These are phyloP conservation scores for Penicillium janthinellum DNA, from an alignment of 2,329 filamentous ascomycete genomes.

Conservation along the genomic window DNA sequence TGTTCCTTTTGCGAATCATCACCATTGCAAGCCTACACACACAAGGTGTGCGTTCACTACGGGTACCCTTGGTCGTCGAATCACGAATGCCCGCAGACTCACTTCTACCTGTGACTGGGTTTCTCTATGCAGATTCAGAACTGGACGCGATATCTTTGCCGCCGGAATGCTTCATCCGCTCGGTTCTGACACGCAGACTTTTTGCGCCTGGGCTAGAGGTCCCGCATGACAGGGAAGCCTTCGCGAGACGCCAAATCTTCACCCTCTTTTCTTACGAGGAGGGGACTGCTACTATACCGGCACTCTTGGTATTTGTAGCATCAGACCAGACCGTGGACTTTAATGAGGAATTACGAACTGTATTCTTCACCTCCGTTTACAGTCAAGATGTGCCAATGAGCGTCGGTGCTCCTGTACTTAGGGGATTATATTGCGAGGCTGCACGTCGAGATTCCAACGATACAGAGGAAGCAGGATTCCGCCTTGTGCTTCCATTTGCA, in stretches of 20 bases:
- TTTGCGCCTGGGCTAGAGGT: constrained; percentile 21
- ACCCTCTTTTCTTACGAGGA: not conserved
- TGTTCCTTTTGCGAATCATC: too few species aligned
- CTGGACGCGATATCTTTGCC: too few species aligned
- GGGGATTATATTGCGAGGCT: constrained; percentile 29
- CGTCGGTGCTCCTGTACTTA: not conserved
- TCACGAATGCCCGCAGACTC: too few species aligned
- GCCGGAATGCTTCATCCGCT: constrained; percentile 10
- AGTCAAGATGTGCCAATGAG: not conserved
- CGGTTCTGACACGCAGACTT: constrained; percentile 20
- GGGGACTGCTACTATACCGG: not conserved
- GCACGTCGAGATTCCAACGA: constrained; percentile 21
- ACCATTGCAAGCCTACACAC: too few species aligned
- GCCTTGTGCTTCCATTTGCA: constrained; percentile 22
- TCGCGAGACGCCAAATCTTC: constrained; percentile 21
- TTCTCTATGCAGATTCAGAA: too few species aligned
- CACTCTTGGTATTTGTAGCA: not conserved
- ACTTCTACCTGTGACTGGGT: too few species aligned
- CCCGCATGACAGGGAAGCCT: constrained; percentile 16
- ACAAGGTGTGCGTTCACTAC: too few species aligned
- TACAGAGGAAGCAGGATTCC: constrained; percentile 32
- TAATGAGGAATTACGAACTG: not conserved
- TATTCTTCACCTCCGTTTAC: not conserved
- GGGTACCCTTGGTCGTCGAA: too few species aligned
- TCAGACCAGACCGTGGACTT: not conserved